Percentiles rank a stretch among this genome's conserved stretches.
These are phyloP conservation scores for Cucumis hystrix DNA, from an alignment of 306 rosid species.

Conservation along the genomic window DNA sequence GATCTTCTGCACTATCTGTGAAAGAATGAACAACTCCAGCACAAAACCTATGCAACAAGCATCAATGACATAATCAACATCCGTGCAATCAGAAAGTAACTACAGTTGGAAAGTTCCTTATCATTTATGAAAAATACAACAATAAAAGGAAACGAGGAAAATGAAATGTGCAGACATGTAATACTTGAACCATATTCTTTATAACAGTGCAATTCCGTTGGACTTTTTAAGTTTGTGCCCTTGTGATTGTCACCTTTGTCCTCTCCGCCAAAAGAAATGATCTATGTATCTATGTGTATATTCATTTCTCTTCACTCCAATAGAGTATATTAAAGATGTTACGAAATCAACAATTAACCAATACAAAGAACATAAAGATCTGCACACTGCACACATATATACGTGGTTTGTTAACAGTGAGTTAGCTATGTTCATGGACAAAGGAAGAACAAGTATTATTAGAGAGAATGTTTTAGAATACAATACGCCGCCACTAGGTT, in stretches of 20 bases:
- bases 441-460: too few relatives aligned
- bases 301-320: not conserved
- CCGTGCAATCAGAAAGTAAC: not conserved
- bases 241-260: not conserved
- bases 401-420: too few relatives aligned
- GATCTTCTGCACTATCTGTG: slow-evolving; percentile 69
- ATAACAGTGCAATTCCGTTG: not conserved
- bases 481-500: too few relatives aligned
- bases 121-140: not conserved
- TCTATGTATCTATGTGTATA: not conserved
- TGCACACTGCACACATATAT: too few relatives aligned
- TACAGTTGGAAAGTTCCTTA: not conserved
- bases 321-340: not conserved
- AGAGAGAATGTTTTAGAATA: too few relatives aligned
- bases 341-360: too few relatives aligned
- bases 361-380: too few relatives aligned
- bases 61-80: not conserved
- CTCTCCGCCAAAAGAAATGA: not conserved
- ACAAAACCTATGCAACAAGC: slow-evolving; percentile 39
- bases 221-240: not conserved
- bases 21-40: slow-evolving; percentile 89
- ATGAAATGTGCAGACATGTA: not conserved
- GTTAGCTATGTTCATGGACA: too few relatives aligned
- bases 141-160: not conserved
- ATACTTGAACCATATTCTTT: not conserved